Evolutionary conservation across 2,329 filamentous ascomycete species (phyloP), one percentile per base, ranked within the genome.

Genomic region (Xenoacremonium recifei): DNA sequence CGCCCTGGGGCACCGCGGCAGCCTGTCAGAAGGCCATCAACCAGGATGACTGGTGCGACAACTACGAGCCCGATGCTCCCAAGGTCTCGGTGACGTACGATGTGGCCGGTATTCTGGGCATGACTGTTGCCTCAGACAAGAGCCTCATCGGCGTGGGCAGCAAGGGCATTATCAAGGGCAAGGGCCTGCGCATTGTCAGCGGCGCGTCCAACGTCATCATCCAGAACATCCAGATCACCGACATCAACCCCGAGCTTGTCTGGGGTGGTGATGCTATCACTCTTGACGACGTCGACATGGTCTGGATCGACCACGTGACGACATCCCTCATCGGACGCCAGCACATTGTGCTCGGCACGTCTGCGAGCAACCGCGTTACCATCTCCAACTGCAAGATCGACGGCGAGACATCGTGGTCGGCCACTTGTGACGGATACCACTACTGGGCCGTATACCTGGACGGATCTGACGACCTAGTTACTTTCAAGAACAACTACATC

Each of bases 331-430:
- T 81, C 50, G 77, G 76, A 39, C 77, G 79, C 33, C 79, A 82
- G 61, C 75, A 80, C 66, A 75, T 81, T 37, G 79, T 82, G 37
- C 70, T 78, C 37, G 79, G 80, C 45, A 74, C 70, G 57, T 55
- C 60, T 3, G 71, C 76, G 37, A 73, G 70, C 53, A 72, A 70
- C 59, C 75, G 75, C 33, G 74, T 83, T 16, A 80, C 77, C 20
- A 73, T 84, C 59, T 77, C 78, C 51, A 82, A 83, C 72, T 70
- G 58, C 63, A 74, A 79, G 56, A 75, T 84, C 51, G 72, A 84
- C 54, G 80, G 80, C 34, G 57, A 59, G 18, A 71, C 71, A 23
- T 59, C 63, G 15, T 82, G 70, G 66, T 81, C 77, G 10, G 72
- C 79, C 4, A 76, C 71, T 35, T 83, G 79, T 62, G 68, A 82